Evolutionary conservation across 805 yeast genomes (phyloP).

Genomic region (Yarrowia divulgata): DNA sequence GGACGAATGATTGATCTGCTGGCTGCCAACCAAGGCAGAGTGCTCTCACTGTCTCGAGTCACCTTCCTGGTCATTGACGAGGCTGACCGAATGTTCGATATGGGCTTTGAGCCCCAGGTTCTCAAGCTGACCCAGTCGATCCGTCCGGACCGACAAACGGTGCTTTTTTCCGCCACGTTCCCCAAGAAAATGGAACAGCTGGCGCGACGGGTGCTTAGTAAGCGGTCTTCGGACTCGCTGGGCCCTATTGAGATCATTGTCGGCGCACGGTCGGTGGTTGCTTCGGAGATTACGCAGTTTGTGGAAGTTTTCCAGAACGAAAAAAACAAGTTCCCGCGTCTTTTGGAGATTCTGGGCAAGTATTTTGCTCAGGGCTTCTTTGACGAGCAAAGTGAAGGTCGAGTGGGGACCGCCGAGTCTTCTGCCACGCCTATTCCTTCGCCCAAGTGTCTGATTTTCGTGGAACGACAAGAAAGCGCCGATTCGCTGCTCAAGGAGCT

Average conservation of each 20-base stretch:
- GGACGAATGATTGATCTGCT: slow-evolving; percentile 91
- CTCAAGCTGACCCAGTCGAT: slow-evolving; percentile 76
- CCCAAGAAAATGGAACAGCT: slow-evolving; percentile 78
- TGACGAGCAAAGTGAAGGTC: slow-evolving; percentile 48
- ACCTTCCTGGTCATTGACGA: slow-evolving; percentile 92
- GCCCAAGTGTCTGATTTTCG: slow-evolving; percentile 68
- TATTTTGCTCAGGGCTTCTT: slow-evolving; percentile 45
- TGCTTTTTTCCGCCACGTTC: slow-evolving; percentile 92
- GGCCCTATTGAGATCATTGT: slow-evolving; percentile 76
- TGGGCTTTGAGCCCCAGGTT: slow-evolving; percentile 97
- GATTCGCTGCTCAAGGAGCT: slow-evolving; percentile 69
- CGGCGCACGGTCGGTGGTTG: slow-evolving; percentile 82
- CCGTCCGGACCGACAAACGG: slow-evolving; percentile 87
- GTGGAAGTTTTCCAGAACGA: slow-evolving; percentile 64
- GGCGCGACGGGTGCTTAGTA: slow-evolving; percentile 67
- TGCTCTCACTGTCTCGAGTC: slow-evolving; percentile 69
- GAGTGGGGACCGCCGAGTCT: slow-evolving; percentile 41
- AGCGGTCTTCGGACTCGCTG: slow-evolving; percentile 42
- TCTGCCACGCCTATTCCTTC: background rate
- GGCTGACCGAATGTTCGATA: slow-evolving; percentile 94
- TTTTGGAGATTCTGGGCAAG: slow-evolving; percentile 64
- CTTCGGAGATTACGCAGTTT: slow-evolving; percentile 76
- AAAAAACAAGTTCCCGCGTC: slow-evolving; percentile 61
- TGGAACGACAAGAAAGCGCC: slow-evolving; percentile 87
- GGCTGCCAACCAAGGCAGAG: slow-evolving; percentile 81